phyloP scores from a whole-genome alignment of 1,284 basidiomycete genomes.

The Puccinia triticina region DNA sequence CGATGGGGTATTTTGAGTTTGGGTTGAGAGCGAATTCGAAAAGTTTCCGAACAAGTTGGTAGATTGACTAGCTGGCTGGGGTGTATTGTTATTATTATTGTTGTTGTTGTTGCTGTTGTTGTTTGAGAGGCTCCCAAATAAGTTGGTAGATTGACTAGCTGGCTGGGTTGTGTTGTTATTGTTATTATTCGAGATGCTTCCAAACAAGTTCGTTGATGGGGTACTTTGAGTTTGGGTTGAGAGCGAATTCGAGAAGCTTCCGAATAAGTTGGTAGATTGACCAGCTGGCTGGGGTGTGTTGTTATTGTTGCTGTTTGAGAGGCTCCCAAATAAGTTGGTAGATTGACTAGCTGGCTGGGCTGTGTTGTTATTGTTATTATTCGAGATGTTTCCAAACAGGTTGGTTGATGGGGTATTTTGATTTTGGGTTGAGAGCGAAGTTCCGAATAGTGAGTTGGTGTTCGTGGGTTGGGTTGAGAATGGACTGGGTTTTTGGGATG shows the following conservation, averaged over 20 bases:
- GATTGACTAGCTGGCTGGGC: neutral
- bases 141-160: slow-evolving; percentile 28
- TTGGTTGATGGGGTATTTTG: slow-evolving; percentile 6
- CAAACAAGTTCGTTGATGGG: neutral
- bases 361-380: slow-evolving; percentile 17
- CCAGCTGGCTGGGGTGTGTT: neutral
- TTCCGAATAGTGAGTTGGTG: slow-evolving; percentile 25
- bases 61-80: neutral
- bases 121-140: slow-evolving; percentile 11
- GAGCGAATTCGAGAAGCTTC: neutral
- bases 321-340: slow-evolving; percentile 16
- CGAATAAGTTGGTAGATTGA: neutral
- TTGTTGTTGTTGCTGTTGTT: slow-evolving; percentile 18
- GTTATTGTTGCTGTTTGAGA: slow-evolving; percentile 22
- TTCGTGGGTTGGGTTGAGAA: slow-evolving; percentile 23
- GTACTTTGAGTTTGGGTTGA: neutral
- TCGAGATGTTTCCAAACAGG: slow-evolving; percentile 8
- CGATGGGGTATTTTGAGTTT: neutral
- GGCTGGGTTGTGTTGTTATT: slow-evolving; percentile 11
- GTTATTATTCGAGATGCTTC: slow-evolving; percentile 5
- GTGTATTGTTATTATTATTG: too few species aligned
- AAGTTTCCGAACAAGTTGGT: neutral
- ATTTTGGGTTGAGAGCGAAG: neutral
- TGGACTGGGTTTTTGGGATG: slow-evolving; percentile 32
- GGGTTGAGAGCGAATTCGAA: neutral